Conservation (phyloP, 371 early-diverging fungal species). For the Sanchytrium tribonematis region DNA sequence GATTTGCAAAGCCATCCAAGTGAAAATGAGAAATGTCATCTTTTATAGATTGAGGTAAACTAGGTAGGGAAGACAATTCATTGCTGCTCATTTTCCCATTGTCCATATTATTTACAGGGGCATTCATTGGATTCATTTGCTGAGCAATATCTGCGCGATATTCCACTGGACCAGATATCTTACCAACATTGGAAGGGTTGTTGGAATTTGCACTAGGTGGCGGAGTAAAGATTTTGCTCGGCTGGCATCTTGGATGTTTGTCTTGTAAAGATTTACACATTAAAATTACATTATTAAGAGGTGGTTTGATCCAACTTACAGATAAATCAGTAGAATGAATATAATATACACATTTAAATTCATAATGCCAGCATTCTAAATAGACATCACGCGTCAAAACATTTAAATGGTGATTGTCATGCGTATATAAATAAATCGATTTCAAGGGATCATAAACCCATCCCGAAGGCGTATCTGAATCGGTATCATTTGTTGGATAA, state of each 20-base stretch:
- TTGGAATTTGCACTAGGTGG: not conserved
- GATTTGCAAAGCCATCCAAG: slow-evolving; percentile 67
- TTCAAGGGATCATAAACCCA: not conserved
- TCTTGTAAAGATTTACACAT: not conserved
- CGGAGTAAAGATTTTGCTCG: not conserved
- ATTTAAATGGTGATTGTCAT: not conserved
- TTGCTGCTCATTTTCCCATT: no score
- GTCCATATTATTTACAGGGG: not conserved
- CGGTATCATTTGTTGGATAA: not conserved
- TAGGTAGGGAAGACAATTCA: not conserved
- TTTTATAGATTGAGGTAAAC: slow-evolving; percentile 28
- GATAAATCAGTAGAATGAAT: not conserved
- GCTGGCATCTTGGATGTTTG: not conserved
- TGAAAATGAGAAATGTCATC: slow-evolving; percentile 45
- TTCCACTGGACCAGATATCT: not conserved
- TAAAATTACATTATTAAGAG: not conserved
- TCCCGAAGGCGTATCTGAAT: no score
- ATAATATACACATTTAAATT: not conserved
- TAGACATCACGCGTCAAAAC: not conserved
- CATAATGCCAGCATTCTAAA: not conserved
- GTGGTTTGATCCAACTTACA: not conserved
- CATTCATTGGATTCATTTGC: not conserved
- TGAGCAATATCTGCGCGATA: not conserved
- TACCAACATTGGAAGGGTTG: not conserved
- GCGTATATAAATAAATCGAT: not conserved